Percentiles rank a stretch among this genome's conserved stretches.
phyloP scores from a whole-genome alignment of 2,329 filamentous ascomycete species.

The Xylaria digitata region DNA sequence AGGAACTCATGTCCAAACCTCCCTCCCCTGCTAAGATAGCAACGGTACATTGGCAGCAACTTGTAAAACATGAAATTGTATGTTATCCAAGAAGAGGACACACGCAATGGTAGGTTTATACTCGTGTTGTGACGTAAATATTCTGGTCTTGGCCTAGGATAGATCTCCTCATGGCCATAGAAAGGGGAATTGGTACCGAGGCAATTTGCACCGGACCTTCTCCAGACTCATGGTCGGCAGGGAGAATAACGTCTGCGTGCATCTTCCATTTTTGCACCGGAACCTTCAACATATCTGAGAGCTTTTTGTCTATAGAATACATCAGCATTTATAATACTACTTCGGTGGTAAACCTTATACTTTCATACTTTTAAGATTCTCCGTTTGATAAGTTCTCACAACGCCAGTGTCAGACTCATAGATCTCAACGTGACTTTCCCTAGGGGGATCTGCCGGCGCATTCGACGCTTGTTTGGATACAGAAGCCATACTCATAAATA shows the following conservation, averaged over 20 bases:
- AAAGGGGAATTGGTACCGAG: no score
- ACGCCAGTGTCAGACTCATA: background rate
- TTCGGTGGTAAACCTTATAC: background rate
- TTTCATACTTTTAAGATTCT: background rate
- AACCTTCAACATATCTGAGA: background rate
- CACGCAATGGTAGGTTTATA: no score
- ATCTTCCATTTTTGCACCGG: slow-evolving; percentile 1
- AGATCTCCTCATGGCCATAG: no score
- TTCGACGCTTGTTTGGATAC: background rate
- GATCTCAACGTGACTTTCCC: background rate
- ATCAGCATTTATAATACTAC: background rate
- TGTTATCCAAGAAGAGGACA: no score
- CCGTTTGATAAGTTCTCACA: background rate
- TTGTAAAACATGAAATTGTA: no score
- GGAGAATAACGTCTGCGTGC: background rate
- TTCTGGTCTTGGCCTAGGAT: no score
- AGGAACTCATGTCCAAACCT: no score
- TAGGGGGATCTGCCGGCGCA: background rate
- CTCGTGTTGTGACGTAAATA: no score
- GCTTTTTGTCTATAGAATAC: background rate
- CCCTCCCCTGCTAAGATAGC: no score
- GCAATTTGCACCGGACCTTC: background rate
- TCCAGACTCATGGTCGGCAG: background rate
- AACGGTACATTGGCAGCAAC: no score
- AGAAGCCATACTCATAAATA: background rate